Evolutionary conservation across 495 filamentous ascomycete species (phyloP), one percentile per base, ranked within the genome.

Genomic region (Hypoxylon subgilvum): DNA sequence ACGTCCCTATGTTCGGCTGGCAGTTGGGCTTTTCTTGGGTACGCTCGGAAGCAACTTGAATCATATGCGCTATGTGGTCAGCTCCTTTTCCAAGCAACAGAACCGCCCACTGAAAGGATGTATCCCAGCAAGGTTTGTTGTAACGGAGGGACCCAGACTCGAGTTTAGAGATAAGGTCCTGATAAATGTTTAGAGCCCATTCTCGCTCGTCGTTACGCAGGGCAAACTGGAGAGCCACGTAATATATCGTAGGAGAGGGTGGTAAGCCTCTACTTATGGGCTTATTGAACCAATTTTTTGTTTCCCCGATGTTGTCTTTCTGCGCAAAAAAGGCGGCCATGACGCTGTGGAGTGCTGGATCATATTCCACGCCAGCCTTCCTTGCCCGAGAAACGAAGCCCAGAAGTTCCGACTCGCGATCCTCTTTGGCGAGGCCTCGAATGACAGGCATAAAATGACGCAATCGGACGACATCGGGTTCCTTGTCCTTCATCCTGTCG

Each of bases 41-140:
- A 5, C 67, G 70, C 54, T 79, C 73, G 4, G 66, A 57, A 78
- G 90, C 86, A 39, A 86, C 76, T 4, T 78, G 60, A 49, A 92
- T 77, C 79, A 90, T 88, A 39, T 81, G 76, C 44, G 84, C 84
- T 23, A 96, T 77, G 38, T 87, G 84, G 58, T 88, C 83, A 4
- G 88, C 84, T 8, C 84, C 83, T 66, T 83, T 87, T 6, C 85
- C 86, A 55, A 86, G 82, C 28, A 72, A 69, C 9, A 86, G 79
- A 9, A 86, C 87, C 19, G 89, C 84, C 88, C 89, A 96, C 40
- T 88, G 82, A 34, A 96, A 79, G 5, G 87, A 73, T 23, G 87
- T 78, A 59, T 92, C 85, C 82, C 88, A 88, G n/a, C 66, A 70
- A 18, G 79, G 72, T 30, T 87, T 81, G 21, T 54, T 27, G 14